Evolutionary conservation across 768 basidiomycete species (phyloP).

Genomic region (Cantharellus cinnabarinus): DNA sequence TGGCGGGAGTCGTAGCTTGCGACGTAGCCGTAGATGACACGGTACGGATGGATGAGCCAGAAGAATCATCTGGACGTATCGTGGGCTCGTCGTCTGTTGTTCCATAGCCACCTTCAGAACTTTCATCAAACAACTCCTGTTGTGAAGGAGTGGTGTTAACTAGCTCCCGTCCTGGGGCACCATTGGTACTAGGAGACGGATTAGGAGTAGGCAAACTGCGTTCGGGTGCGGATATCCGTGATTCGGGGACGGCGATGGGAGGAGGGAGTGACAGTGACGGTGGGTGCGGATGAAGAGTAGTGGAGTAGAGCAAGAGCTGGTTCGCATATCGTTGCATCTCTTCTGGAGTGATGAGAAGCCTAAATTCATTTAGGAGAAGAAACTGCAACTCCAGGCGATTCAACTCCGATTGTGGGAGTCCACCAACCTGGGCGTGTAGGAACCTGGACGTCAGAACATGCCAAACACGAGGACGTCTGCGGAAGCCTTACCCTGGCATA

Average conservation of each 20-base stretch:
- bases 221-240: background rate
- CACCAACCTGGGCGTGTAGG: slow-evolving; percentile 51
- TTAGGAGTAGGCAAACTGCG: background rate
- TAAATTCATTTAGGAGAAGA: slow-evolving; percentile 86
- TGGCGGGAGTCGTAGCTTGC: background rate
- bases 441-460: background rate
- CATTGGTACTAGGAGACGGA: background rate
- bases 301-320: slow-evolving; percentile 45
- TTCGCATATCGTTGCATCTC: slow-evolving; percentile 95
- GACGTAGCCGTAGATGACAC: background rate
- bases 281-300: background rate
- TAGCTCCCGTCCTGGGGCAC: background rate
- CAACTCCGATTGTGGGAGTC: slow-evolving; percentile 75
- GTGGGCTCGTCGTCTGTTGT: slow-evolving; percentile 63
- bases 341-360: slow-evolving; percentile 61
- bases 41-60: slow-evolving; percentile 16
- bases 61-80: slow-evolving; percentile 34
- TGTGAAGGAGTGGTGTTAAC: background rate
- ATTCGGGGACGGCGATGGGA: background rate
- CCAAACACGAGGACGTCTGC: background rate
- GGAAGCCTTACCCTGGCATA: slow-evolving; percentile 68
- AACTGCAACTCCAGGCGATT: slow-evolving; percentile 97
- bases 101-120: slow-evolving; percentile 29
- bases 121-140: background rate
- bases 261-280: background rate